Percentiles rank a stretch among this genome's conserved stretches.
These are phyloP conservation scores for Chrysoporthe puriensis DNA, from an alignment of 2,329 filamentous ascomycete species.

Conservation along the genomic window DNA sequence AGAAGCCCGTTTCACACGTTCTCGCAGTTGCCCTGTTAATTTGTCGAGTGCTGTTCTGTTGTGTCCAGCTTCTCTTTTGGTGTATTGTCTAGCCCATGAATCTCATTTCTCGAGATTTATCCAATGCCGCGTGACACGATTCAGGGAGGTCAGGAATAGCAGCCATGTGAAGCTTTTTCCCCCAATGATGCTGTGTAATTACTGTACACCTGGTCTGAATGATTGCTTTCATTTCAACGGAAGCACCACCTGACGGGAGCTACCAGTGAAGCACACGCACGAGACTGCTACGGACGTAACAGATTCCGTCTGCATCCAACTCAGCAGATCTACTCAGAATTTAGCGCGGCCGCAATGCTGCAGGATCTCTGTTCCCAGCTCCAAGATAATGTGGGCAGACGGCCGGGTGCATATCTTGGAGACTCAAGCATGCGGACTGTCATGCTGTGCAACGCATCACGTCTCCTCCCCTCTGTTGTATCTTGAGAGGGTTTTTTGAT, in stretches of 20 bases:
- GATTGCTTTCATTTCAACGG: neutral
- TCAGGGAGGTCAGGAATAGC: neutral
- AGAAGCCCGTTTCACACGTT: neutral
- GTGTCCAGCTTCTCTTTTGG: neutral
- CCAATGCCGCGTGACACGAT: neutral
- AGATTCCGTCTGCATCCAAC: neutral
- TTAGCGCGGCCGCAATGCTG: conserved; percentile 27
- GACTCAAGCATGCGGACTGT: conserved; percentile 14
- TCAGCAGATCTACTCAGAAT: conserved; percentile 1
- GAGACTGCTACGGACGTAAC: conserved; percentile 24
- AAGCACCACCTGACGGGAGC: neutral
- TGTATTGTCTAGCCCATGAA: no score
- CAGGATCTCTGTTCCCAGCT: conserved; percentile 29
- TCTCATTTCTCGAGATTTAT: neutral
- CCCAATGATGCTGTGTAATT: neutral
- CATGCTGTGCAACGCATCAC: conserved; percentile 25
- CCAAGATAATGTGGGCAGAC: conserved; percentile 26
- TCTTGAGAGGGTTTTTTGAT: neutral
- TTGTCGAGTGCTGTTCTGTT: neutral
- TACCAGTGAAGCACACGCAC: neutral
- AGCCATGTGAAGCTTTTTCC: neutral
- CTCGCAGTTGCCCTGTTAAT: neutral
- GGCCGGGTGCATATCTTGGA: conserved; percentile 22
- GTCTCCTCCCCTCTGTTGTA: neutral
- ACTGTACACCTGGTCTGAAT: neutral